phyloP scores from a whole-genome alignment of 2,329 filamentous ascomycete species.

The Acrodontium crateriforme region DNA sequence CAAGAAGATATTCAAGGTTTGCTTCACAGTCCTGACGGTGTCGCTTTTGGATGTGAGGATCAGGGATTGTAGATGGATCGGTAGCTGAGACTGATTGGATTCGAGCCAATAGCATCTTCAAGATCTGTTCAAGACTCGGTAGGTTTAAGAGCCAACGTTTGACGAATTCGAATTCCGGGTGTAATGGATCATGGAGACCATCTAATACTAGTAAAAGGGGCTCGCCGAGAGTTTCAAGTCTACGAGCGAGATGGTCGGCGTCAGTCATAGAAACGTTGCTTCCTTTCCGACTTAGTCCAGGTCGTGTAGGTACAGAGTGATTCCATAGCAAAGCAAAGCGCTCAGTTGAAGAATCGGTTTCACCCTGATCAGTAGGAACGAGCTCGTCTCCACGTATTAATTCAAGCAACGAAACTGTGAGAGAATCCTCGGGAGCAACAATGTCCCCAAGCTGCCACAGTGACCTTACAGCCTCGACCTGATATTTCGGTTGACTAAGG shows the following conservation, averaged over 20 bases:
- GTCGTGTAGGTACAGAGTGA: conserved; percentile 41
- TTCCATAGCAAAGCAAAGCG: conserved; percentile 69
- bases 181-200: conserved; percentile 55
- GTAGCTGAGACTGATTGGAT: conserved; percentile 2
- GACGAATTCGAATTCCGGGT: conserved; percentile 61
- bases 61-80: neutral
- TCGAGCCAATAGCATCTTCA: conserved; percentile 20
- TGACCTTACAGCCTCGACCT: conserved; percentile 79
- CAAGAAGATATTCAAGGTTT: conserved; percentile 67
- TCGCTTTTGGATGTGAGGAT: conserved; percentile 1
- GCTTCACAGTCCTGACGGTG: conserved; percentile 5
- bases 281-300: conserved; percentile 8
- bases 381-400: conserved; percentile 1
- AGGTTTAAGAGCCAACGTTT: conserved; percentile 65
- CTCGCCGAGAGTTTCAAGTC: conserved; percentile 53
- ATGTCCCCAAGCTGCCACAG: conserved; percentile 66
- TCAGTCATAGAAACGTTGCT: conserved; percentile 15
- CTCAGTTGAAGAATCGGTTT: too few relatives aligned
- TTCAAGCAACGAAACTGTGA: conserved; percentile 10
- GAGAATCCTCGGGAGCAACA: conserved; percentile 6
- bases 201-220: conserved; percentile 76
- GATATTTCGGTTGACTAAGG: conserved; percentile 74
- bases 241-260: conserved; percentile 9
- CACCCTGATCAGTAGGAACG: too few relatives aligned
- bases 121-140: conserved; percentile 37